Evolutionary conservation across 176 grass and related monocot genomes (phyloP), one percentile per base, ranked within the genome.

Genomic region (Themeda triandra): DNA sequence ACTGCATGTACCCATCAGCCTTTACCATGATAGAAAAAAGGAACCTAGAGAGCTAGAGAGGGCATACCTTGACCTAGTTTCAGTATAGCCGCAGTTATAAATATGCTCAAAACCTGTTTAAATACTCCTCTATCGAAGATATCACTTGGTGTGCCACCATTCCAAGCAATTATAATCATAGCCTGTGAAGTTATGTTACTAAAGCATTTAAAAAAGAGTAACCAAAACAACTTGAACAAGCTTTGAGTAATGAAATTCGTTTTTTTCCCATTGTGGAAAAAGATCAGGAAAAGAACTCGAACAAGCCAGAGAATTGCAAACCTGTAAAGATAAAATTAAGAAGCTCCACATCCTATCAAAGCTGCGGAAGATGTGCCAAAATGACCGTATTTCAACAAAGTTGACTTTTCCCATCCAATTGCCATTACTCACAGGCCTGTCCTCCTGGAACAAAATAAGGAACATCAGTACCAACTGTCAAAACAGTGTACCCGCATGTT

Each of bases 291-390:
- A 71, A 88, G 45, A 59, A 44, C 19, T 69, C 17, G 79, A 86
- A 98, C 96, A 59, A 24, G 23, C 23, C 8, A 45, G 71, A 88
- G 63, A 60, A 44, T n/a, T 68, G 21, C 54, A 88, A 86, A 98
- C 96, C 91, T 98, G 93, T 80, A 98, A 44, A 62, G 92, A 87
- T 79, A 98, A 85, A 89, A 98, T 89, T 88, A 93, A 90, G 83
- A 98, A 95, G 85, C 72, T 90, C 96, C 96, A 98, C 96, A 98
- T 98, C 87, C 96, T 90, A 71, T 98, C 87, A 95, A 98, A 98
- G 77, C 96, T 98, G 82, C 93, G 90, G 56, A 98, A 98, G 83
- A 98, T 90, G 90, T 98, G 96, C 96, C 96, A 98, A 89, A 93
- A 95, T 75, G 96, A 95, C 3, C 93, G 85, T 84, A 95, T 88